Conservation (phyloP, 768 basidiomycete species). For the Lenzites betulinus region DNA sequence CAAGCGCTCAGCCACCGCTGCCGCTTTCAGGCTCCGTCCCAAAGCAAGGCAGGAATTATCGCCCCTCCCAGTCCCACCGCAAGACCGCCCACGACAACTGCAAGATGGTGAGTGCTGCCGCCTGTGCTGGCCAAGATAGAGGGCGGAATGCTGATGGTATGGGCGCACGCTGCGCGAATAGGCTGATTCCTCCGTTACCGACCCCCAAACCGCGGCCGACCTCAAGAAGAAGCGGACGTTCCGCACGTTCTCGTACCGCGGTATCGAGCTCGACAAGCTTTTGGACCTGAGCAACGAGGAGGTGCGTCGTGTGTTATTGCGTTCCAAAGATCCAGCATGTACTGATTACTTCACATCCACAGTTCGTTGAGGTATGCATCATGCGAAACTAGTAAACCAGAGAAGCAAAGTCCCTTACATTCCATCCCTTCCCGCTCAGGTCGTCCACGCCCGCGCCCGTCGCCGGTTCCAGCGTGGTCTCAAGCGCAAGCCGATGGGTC, state of each 20-base stretch:
- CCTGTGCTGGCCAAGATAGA: slow-evolving; percentile 1
- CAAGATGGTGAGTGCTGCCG: slow-evolving; percentile 33
- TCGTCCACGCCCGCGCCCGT: slow-evolving; percentile 98
- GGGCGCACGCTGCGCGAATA: slow-evolving; percentile 31
- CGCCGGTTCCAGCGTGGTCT: slow-evolving; percentile 99
- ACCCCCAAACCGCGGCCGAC: slow-evolving; percentile 92
- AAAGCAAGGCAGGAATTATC: slow-evolving; percentile 18
- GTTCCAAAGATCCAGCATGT: background rate
- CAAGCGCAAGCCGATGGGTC: slow-evolving; percentile 96
- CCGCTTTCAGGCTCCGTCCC: slow-evolving; percentile 24
- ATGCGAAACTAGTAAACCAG: background rate
- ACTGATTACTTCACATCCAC: background rate
- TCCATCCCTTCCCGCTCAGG: slow-evolving; percentile 43
- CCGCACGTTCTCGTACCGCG: slow-evolving; percentile 98
- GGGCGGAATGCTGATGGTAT: slow-evolving; percentile 24
- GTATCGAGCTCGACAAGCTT: slow-evolving; percentile 97
- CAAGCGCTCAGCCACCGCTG: slow-evolving; percentile 40
- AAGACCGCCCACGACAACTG: slow-evolving; percentile 28
- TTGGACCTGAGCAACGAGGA: slow-evolving; percentile 95
- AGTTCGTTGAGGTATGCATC: slow-evolving; percentile 77
- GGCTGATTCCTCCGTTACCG: slow-evolving; percentile 86
- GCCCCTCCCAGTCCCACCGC: slow-evolving; percentile 19
- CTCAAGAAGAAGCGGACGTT: slow-evolving; percentile 99
- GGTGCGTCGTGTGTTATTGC: slow-evolving; percentile 51
- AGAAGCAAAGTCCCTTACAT: background rate